These are phyloP conservation scores for Epichloe typhina DNA, from an alignment of 2,329 filamentous ascomycete genomes.

Conservation along the genomic window DNA sequence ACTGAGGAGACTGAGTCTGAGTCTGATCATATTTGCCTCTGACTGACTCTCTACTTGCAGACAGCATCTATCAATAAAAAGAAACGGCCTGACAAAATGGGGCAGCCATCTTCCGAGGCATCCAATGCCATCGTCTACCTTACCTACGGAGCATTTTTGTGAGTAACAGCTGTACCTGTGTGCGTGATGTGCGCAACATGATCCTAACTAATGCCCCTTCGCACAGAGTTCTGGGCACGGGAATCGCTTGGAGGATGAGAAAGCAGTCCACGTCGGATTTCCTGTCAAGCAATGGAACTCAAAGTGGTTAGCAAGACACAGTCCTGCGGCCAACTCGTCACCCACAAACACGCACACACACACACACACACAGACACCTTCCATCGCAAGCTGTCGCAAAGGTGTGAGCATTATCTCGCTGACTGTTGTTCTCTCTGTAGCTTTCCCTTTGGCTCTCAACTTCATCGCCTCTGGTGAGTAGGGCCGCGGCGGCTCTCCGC, in stretches of 20 bases:
- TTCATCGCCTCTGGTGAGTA: conserved; percentile 89
- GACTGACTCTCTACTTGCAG: neutral
- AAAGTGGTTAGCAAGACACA: conserved; percentile 53
- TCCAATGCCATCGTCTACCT: conserved; percentile 77
- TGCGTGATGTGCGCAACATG: neutral
- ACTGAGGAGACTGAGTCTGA: neutral
- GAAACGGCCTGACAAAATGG: conserved; percentile 38
- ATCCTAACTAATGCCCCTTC: conserved; percentile 2
- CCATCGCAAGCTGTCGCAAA: neutral
- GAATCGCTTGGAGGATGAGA: conserved; percentile 43
- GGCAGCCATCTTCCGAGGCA: conserved; percentile 58
- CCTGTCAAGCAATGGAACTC: conserved; percentile 65
- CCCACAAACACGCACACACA: no score
- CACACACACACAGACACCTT: neutral
- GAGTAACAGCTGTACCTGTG: conserved; percentile 16
- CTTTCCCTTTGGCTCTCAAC: conserved; percentile 69
- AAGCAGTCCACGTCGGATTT: conserved; percentile 58
- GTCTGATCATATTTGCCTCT: neutral
- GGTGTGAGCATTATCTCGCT: neutral
- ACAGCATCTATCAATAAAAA: neutral
- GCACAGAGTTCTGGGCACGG: conserved; percentile 48
- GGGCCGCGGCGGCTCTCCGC: conserved; percentile 6
- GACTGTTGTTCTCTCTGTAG: conserved; percentile 27
- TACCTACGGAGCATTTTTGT: conserved; percentile 69
- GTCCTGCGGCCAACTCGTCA: conserved; percentile 2